Base-by-base conservation (phyloP, 208 protist species). In the Angomonas deanei region DNA sequence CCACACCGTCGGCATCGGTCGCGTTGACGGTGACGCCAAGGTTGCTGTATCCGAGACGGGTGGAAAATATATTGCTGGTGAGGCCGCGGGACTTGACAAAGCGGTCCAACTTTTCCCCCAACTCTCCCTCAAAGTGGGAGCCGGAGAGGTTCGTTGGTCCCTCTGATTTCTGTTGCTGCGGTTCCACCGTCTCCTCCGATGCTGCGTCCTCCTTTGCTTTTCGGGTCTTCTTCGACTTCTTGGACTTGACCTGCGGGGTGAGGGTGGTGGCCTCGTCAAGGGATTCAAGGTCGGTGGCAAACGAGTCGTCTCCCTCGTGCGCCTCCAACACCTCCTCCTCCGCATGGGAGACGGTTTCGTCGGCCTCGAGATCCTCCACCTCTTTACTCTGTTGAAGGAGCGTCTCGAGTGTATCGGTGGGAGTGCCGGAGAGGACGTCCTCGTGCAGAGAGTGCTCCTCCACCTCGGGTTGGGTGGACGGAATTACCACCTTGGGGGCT, bases 61-160 rank as follows among this genome's bases (percentile, higher is more conserved):
- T 71, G 2, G 70, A 46, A 79, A 79, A 91, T 6, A 91, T 55
- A 3, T 76, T 74, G 11, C 72, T 85, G 19, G 55, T n/a, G 46
- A 91, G 87, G 28, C 59, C 24, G 28, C 36, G 61, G 0, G 59
- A 0, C 24, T 8, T 52, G 5, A 66, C 68, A 11, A 69, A 61
- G n/a, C n/a, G 17, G 21, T 46, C 21, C 32, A 83, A 38, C 10
- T 39, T 28, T 17, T 34, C 24, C 17, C 69, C 76, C 38, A 83
- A 32, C 3, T 66, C 63, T 1, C 59, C 74, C 0, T 60, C 63
- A 48, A 84, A 86, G 0, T 58, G 3, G 1, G 2, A 1, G 6
- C 1, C 24, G 2, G 2, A 1, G 27, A 31, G 52, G 26, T 58
- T 33, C 33, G 21, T 17, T 2, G 5, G 17, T 27, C 3, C 1